A percentile compares a stretch with the other conserved stretches of the same genome.
Evolutionary conservation across 208 protist genomes (phyloP).

Genomic region (Trypanosoma avium): DNA sequence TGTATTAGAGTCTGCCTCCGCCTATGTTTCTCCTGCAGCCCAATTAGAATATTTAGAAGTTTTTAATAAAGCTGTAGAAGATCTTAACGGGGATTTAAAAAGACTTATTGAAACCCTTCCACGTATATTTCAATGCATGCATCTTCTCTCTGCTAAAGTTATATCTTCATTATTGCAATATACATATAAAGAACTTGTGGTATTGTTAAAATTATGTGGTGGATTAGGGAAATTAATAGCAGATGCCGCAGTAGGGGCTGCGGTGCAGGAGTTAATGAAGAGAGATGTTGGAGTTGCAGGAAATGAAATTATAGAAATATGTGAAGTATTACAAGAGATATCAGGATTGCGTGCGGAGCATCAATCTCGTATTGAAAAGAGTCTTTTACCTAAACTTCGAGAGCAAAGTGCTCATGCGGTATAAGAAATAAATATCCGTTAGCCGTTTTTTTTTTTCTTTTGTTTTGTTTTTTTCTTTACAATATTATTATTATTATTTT

Average conservation of each 20-base stretch:
- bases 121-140: constrained; percentile 32
- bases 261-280: constrained; percentile 59
- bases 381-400: constrained; percentile 60
- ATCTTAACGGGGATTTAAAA: constrained; percentile 10
- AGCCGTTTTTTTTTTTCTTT: neutral
- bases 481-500: neutral
- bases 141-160: constrained; percentile 50
- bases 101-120: constrained; percentile 37
- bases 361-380: constrained; percentile 41
- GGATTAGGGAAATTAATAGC: constrained; percentile 53
- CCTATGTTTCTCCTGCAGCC: constrained; percentile 53
- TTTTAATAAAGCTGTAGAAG: constrained; percentile 35
- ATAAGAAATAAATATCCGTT: neutral
- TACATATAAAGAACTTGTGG: constrained; percentile 49
- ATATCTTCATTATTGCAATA: constrained; percentile 46
- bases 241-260: constrained; percentile 61
- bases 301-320: constrained; percentile 35
- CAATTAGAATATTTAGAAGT: constrained; percentile 66
- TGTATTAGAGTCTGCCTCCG: constrained; percentile 51
- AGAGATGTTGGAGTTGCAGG: constrained; percentile 34
- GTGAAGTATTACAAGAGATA: constrained; percentile 37
- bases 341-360: constrained; percentile 57
- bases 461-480: constrained; percentile 5
- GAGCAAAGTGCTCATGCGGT: constrained; percentile 3
- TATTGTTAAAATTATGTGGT: constrained; percentile 59